A percentile compares a stretch with the other conserved stretches of the same genome.
phyloP scores from a whole-genome alignment of 495 filamentous ascomycete species.

The Talaromyces proteolyticus region DNA sequence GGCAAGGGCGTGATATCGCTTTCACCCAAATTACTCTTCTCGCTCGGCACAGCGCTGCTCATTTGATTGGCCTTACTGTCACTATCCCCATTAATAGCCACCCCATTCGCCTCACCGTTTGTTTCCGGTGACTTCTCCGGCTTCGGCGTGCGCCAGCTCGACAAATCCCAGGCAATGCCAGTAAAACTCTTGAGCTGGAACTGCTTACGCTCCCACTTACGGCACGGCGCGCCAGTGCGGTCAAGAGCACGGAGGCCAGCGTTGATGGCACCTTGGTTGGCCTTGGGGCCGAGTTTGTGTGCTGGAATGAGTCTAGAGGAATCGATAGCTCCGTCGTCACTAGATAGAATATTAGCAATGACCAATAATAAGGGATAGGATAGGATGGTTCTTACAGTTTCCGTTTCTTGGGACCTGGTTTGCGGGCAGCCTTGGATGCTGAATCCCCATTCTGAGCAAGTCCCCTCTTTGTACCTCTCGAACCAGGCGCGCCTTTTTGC shows the following conservation, averaged over 20 bases:
- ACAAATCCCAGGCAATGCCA: conserved; percentile 76
- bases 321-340: conserved; percentile 57
- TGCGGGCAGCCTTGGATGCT: conserved; percentile 55
- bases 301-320: conserved; percentile 32
- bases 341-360: conserved; percentile 15
- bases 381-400: conserved; percentile 66
- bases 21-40: conserved; percentile 62
- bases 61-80: conserved; percentile 70
- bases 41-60: conserved; percentile 48
- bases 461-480: conserved; percentile 48
- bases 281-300: conserved; percentile 91
- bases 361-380: background rate
- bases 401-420: conserved; percentile 92
- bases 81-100: conserved; percentile 51
- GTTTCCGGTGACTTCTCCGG: conserved; percentile 25
- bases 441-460: conserved; percentile 52
- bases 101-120: conserved; percentile 36
- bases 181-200: conserved; percentile 91
- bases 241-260: conserved; percentile 91
- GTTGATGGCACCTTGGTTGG: conserved; percentile 97
- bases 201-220: conserved; percentile 80
- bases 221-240: conserved; percentile 80
- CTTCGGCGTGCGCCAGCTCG: conserved; percentile 75
- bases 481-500: conserved; percentile 45
- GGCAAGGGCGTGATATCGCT: conserved; percentile 40